Conservation (phyloP, 805 yeast genomes). For the Zygosaccharomyces siamensis region DNA sequence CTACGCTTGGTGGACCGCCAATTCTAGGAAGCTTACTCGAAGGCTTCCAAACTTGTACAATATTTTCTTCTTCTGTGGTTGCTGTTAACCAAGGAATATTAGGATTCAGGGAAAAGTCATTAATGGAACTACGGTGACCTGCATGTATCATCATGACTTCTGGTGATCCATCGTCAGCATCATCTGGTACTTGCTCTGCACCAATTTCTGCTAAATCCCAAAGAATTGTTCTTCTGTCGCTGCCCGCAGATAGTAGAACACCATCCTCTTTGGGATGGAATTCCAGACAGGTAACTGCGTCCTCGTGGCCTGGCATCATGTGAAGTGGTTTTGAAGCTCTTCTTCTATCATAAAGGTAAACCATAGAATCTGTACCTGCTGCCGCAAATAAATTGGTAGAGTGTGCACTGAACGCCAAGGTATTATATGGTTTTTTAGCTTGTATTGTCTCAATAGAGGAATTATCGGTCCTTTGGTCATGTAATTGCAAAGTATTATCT, state of each 20-base stretch:
- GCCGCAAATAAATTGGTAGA: slow-evolving; percentile 58
- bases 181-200: slow-evolving; percentile 79
- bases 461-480: slow-evolving; percentile 45
- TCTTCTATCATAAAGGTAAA: slow-evolving; percentile 62
- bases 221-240: slow-evolving; percentile 69
- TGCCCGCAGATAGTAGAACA: slow-evolving; percentile 68
- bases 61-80: slow-evolving; percentile 45
- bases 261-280: slow-evolving; percentile 79
- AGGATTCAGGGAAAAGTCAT: slow-evolving; percentile 68
- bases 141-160: slow-evolving; percentile 90
- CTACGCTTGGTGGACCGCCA: slow-evolving; percentile 23
- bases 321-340: slow-evolving; percentile 48
- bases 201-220: slow-evolving; percentile 84
- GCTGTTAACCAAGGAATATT: slow-evolving; percentile 70
- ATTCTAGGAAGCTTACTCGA: slow-evolving; percentile 35
- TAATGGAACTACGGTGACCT: slow-evolving; percentile 76
- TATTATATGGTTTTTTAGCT: slow-evolving; percentile 46
- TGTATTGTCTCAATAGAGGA: slow-evolving; percentile 27
- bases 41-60: slow-evolving; percentile 44
- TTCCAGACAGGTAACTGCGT: slow-evolving; percentile 63
- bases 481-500: slow-evolving; percentile 51
- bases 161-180: slow-evolving; percentile 86
- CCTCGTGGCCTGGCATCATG: slow-evolving; percentile 77
- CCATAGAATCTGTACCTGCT: slow-evolving; percentile 64
- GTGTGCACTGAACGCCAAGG: slow-evolving; percentile 61